Evolutionary conservation across 1,284 basidiomycete genomes (phyloP).

Genomic region (Moniliella sp.): DNA sequence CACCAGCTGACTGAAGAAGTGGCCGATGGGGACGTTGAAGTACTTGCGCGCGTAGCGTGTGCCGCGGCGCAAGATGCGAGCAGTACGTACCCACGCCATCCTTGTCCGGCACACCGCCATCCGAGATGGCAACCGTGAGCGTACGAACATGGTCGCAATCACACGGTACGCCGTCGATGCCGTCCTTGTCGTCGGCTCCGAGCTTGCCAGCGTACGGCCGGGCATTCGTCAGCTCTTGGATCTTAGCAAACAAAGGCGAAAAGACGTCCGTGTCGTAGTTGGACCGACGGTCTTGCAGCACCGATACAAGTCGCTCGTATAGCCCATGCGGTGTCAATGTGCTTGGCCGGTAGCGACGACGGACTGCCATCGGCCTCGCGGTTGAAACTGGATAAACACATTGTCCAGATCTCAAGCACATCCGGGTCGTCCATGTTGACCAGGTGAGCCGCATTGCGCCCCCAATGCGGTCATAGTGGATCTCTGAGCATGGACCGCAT

Average conservation of each 20-base stretch:
- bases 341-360: slow-evolving; percentile 65
- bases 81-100: slow-evolving; percentile 82
- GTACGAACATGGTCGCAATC: slow-evolving; percentile 91
- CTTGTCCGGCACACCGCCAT: slow-evolving; percentile 86
- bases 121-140: slow-evolving; percentile 78
- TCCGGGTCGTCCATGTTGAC: slow-evolving; percentile 88
- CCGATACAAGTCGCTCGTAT: slow-evolving; percentile 91
- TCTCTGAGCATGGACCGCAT: slow-evolving; percentile 90
- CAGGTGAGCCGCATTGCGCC: slow-evolving; percentile 66
- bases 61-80: slow-evolving; percentile 69
- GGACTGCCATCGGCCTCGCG: slow-evolving; percentile 70
- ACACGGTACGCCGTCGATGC: slow-evolving; percentile 82
- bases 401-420: slow-evolving; percentile 97
- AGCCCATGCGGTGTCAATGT: slow-evolving; percentile 96
- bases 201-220: slow-evolving; percentile 71
- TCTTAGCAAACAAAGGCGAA: slow-evolving; percentile 62
- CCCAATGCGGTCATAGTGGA: slow-evolving; percentile 92
- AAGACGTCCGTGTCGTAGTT: slow-evolving; percentile 98
- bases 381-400: slow-evolving; percentile 97
- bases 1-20: slow-evolving; percentile 77
- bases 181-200: slow-evolving; percentile 74
- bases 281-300: slow-evolving; percentile 68
- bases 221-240: slow-evolving; percentile 71
- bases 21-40: slow-evolving; percentile 74
- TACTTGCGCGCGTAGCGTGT: slow-evolving; percentile 87